phyloP scores from a whole-genome alignment of 768 basidiomycete genomes.

The Dacryopinax spathularia region DNA sequence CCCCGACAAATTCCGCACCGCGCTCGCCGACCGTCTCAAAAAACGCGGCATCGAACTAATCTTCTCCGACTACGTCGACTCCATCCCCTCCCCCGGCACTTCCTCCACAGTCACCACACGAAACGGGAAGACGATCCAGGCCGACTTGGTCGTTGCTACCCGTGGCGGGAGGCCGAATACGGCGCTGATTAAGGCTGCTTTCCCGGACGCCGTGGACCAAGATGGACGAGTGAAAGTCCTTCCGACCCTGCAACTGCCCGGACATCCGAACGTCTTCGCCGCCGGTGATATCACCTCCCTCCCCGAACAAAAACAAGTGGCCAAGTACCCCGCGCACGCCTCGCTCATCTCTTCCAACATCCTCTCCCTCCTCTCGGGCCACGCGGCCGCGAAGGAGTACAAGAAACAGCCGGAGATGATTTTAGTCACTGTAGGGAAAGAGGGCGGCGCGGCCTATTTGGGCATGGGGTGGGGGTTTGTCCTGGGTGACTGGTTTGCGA shows the following conservation, averaged over 20 bases:
- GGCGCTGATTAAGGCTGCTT: constrained; percentile 36
- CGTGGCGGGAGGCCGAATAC: constrained; percentile 32
- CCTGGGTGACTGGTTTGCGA: constrained; percentile 10
- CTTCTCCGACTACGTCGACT: constrained; percentile 39
- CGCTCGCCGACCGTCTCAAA: constrained; percentile 29
- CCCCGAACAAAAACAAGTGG: constrained; percentile 46
- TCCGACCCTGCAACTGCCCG: constrained; percentile 42
- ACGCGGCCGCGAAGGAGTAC: constrained; percentile 29
- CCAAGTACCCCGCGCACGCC: constrained; percentile 35
- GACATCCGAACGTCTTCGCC: constrained; percentile 45
- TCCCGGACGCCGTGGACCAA: constrained; percentile 23
- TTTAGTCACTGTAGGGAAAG: constrained; percentile 41
- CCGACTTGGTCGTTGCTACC: constrained; percentile 15
- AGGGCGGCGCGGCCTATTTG: constrained; percentile 29
- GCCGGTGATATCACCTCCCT: constrained; percentile 51
- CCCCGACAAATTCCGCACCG: constrained; percentile 38
- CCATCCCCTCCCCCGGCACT: background rate
- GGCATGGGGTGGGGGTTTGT: constrained; percentile 22
- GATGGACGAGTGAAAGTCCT: constrained; percentile 31
- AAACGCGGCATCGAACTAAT: constrained; percentile 35
- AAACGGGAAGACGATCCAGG: constrained; percentile 14
- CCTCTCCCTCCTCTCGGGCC: constrained; percentile 25
- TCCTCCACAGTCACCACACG: constrained; percentile 10
- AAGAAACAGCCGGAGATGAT: constrained; percentile 40
- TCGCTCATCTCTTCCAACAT: constrained; percentile 38